Base-by-base conservation (phyloP, 2,329 filamentous ascomycete genomes). In the Fusarium falciforme region DNA sequence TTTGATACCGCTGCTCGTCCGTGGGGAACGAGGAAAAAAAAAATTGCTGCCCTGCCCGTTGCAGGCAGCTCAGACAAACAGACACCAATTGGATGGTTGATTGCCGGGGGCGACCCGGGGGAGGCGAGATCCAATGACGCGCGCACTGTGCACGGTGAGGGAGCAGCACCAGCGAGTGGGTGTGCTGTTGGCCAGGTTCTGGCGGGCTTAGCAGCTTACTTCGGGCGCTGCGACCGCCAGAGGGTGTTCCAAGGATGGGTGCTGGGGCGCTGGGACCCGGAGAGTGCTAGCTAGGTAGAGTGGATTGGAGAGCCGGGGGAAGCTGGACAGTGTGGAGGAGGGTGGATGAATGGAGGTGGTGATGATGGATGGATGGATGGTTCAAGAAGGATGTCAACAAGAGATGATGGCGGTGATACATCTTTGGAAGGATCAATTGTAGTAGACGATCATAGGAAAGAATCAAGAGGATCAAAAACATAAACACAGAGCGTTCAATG, bases 51-150 rank as follows among this genome's bases (percentile, higher is more conserved):
- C 70, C 63, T 74, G 68, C 63, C 70, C 63, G 36, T 25, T 67
- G 52, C 25, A 38, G 55, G 17, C 35, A 58, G 35, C 60, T 66
- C 47, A 61, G 61, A 68, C 61, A 61, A 61, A 67, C 55, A 74
- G 57, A 67, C 61, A 66, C 66, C 67, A 74, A 71, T 76, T 77
- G 72, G 72, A 75, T 66, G 55, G 72, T 60, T 59, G 61, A 61
- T 68, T 70, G 55, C 68, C 68, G 72, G 72, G 72, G 68, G 61
- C 66, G 65, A 74, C 64, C 67, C 72, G 74, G 71, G 64, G 73
- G 49, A 66, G 64, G 73, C 68, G 66, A 78, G 71, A 76, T 73
- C 67, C 61, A 74, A 71, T 65, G 68, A 72, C 74, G 68, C 64
- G 64, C 72, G 65, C 71, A 72, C 71, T 70, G 71, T 74, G 70